A percentile compares a stretch with the other conserved stretches of the same genome.
These are phyloP conservation scores for Lachnellula hyalina DNA, from an alignment of 2,329 filamentous ascomycete species.

Conservation along the genomic window DNA sequence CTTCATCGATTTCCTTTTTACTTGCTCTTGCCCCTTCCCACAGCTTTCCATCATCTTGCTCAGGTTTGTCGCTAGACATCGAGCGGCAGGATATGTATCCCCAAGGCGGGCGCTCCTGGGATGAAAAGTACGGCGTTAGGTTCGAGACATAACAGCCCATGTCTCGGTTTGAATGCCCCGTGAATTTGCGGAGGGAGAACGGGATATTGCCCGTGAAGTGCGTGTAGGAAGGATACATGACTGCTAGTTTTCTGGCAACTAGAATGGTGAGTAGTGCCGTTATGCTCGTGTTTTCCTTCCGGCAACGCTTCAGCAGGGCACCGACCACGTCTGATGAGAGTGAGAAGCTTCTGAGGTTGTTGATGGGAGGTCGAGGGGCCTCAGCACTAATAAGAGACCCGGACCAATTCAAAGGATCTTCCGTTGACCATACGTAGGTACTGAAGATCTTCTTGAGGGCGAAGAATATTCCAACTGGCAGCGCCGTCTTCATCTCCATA, in stretches of 20 bases:
- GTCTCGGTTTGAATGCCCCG: conserved; percentile 1
- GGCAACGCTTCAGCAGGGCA: conserved; percentile 12
- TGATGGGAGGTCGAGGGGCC: conserved; percentile 1
- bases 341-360: conserved; percentile 7
- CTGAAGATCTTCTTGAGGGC: conserved; percentile 38
- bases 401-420: conserved; percentile 9
- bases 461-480: conserved; percentile 36
- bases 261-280: conserved; percentile 17
- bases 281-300: conserved; percentile 16
- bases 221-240: conserved; percentile 13
- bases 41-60: conserved; percentile 3
- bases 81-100: conserved; percentile 15
- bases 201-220: conserved; percentile 12
- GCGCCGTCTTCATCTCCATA: conserved; percentile 20
- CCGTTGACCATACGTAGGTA: conserved; percentile 28
- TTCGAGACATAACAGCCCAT: conserved; percentile 15
- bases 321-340: conserved; percentile 3
- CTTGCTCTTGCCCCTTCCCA: conserved; percentile 11
- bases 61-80: background rate
- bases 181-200: conserved; percentile 13
- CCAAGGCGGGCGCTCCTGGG: conserved; percentile 2
- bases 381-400: conserved; percentile 8
- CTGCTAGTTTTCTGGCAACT: conserved; percentile 10
- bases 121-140: conserved; percentile 10
- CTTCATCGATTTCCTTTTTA: conserved; percentile 28